These are phyloP conservation scores for Zygoascus biomembranicola DNA, from an alignment of 805 yeast genomes.

Conservation along the genomic window DNA sequence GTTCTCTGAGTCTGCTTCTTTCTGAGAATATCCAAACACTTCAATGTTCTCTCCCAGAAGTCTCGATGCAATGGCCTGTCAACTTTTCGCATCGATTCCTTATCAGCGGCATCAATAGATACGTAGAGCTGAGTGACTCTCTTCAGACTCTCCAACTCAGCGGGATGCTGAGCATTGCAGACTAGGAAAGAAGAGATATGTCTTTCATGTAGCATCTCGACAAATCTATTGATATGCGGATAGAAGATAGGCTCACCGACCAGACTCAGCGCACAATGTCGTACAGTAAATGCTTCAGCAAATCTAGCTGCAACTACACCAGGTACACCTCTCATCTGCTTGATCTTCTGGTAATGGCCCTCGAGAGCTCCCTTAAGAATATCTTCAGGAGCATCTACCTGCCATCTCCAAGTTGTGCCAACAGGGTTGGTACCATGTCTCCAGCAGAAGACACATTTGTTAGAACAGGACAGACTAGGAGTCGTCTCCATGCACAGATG, in stretches of 20 bases:
- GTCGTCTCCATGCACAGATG: constrained; percentile 96
- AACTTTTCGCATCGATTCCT: constrained; percentile 66
- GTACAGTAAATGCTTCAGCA: constrained; percentile 81
- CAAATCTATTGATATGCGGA: constrained; percentile 82
- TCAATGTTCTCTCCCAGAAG: constrained; percentile 82
- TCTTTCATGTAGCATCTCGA: constrained; percentile 68
- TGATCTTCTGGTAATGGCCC: constrained; percentile 87
- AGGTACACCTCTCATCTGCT: constrained; percentile 92
- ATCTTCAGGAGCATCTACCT: constrained; percentile 79
- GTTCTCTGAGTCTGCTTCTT: constrained; percentile 75
- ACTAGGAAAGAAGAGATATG: constrained; percentile 82
- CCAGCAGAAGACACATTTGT: constrained; percentile 96
- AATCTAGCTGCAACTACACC: constrained; percentile 87
- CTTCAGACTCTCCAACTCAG: constrained; percentile 55
- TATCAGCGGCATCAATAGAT: constrained; percentile 90
- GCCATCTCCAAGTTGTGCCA: constrained; percentile 96
- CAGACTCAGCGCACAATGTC: constrained; percentile 84
- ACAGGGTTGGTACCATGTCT: constrained; percentile 96
- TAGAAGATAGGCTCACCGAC: constrained; percentile 95
- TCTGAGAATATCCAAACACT: constrained; percentile 74
- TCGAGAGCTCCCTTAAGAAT: constrained; percentile 77
- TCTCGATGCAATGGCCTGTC: constrained; percentile 86
- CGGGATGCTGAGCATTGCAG: constrained; percentile 95
- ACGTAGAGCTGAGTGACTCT: constrained; percentile 89
- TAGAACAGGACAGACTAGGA: constrained; percentile 87